Conservation (phyloP, 805 yeast species). For the Ogataea salicorniae region DNA sequence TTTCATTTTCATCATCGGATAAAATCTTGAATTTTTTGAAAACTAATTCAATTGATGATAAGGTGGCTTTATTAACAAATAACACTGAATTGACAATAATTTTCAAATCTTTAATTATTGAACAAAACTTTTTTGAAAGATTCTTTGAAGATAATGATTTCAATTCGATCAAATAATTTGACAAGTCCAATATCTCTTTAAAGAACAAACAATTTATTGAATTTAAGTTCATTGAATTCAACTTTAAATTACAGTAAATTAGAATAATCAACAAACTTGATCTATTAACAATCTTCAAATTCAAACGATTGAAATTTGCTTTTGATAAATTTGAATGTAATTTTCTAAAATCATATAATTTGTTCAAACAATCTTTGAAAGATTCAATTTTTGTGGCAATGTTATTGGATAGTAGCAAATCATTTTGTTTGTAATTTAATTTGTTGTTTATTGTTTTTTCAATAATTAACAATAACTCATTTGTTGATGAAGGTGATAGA, state of each 20-base stretch:
- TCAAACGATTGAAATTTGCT: not conserved
- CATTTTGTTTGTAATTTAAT: constrained; percentile 5
- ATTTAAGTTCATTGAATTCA: constrained; percentile 7
- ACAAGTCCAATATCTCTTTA: constrained; percentile 7
- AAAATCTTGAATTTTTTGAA: too few relatives aligned
- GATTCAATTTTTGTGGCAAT: constrained; percentile 4
- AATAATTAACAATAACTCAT: not conserved
- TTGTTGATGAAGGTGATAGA: not conserved
- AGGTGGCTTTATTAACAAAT: not conserved
- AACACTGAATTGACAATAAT: constrained; percentile 5
- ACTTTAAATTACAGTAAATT: constrained; percentile 11
- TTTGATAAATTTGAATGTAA: constrained; percentile 5
- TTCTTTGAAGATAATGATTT: not conserved
- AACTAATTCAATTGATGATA: too few relatives aligned
- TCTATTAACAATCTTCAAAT: constrained; percentile 4
- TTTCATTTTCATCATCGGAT: too few relatives aligned
- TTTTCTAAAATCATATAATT: constrained; percentile 7
- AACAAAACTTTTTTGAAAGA: not conserved
- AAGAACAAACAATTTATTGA: constrained; percentile 3
- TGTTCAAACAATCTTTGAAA: constrained; percentile 7
- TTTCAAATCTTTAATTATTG: not conserved
- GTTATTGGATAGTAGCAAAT: constrained; percentile 4
- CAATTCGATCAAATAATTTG: constrained; percentile 10
- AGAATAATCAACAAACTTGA: constrained; percentile 8
- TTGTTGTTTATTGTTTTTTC: constrained; percentile 2